Percentiles rank a stretch among this genome's conserved stretches.
phyloP scores from a whole-genome alignment of 148 eudicot species.

The Pouteria glomerata region DNA sequence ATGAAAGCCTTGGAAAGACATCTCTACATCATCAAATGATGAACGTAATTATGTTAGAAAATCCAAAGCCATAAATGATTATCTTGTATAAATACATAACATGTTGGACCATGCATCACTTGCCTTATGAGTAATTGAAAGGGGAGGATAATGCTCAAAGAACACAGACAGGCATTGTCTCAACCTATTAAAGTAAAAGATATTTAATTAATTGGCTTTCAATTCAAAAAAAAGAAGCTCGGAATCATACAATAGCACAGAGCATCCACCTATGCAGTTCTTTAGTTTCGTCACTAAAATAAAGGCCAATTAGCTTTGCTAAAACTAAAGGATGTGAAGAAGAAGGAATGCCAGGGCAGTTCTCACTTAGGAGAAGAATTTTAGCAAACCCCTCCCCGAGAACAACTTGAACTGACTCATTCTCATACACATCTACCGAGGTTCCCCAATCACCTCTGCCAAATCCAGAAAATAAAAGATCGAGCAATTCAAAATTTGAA shows the following conservation, averaged over 20 bases:
- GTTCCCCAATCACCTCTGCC: constrained; percentile 33
- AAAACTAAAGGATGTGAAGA: constrained; percentile 50
- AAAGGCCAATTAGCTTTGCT: constrained; percentile 61
- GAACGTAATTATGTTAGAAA: neutral
- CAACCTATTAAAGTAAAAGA: constrained; percentile 40
- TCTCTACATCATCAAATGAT: constrained; percentile 42
- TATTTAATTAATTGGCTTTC: neutral
- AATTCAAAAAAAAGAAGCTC: neutral
- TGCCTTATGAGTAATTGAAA: constrained; percentile 78
- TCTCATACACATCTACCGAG: constrained; percentile 39
- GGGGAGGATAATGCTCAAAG: constrained; percentile 94
- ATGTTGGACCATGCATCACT: constrained; percentile 19
- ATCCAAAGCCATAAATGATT: neutral
- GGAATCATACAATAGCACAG: constrained; percentile 15
- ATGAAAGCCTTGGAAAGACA: constrained; percentile 70
- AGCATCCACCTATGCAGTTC: constrained; percentile 54
- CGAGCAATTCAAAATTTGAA: constrained; percentile 44
- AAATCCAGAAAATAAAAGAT: constrained; percentile 57
- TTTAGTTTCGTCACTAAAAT: constrained; percentile 51
- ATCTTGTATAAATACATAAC: neutral
- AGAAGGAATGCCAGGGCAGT: constrained; percentile 53
- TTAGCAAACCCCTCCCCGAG: constrained; percentile 96
- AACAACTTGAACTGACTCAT: constrained; percentile 65
- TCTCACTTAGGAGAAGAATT: constrained; percentile 83
- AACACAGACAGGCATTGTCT: constrained; percentile 90